Evolutionary conservation across 2,329 filamentous ascomycete species (phyloP), one percentile per base, ranked within the genome.

Genomic region (Akanthomyces uredinophilus): DNA sequence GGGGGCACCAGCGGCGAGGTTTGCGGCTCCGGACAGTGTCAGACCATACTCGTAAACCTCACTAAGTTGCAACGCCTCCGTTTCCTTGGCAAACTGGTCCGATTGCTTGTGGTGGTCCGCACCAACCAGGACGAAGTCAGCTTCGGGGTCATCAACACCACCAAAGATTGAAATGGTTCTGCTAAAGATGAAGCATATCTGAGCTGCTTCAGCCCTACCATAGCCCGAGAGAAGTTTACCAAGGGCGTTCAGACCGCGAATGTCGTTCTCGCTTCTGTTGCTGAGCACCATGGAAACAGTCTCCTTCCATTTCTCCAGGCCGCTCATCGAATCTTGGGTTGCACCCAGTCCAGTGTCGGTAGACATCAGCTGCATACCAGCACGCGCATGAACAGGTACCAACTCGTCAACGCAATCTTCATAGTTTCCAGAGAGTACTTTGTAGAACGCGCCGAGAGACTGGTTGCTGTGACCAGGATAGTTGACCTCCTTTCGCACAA

Each of bases 391-490:
- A 3, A 89, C 88, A 5, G 95, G 93, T 1, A 99, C 95, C 61
- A 99, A 87, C 74, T 98, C 93, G 72, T 99, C 95, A 18, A 98
- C 88, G 66, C 92, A 96, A 68, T 99, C 95, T 66, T 97, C 93
- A 63, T 89, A 86, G 71, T 97, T 99, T 0, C 95, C 94, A 27
- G 93, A 95, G 64, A 99, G 88, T 1, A 98, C 87, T 71, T 96
- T 92, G 73, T 99, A 99, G 4, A 99, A 78, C 0, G 94, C 92
- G 35, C 94, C 93, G 51, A 99, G 81, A 2, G 94, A 91, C 73
- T 97, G 90, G 59, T 92, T 92, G 68, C 89, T 91, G 60, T 88
- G 86, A 2, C 90, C 87, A 4, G 88, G 79, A 58, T 88, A 88
- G 72, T 95, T 96, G 61, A 99, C 91, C 73, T 99, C 95, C 70